Conservation (phyloP, 1,139 yeast species). For the Blastobotrys indianensis region DNA sequence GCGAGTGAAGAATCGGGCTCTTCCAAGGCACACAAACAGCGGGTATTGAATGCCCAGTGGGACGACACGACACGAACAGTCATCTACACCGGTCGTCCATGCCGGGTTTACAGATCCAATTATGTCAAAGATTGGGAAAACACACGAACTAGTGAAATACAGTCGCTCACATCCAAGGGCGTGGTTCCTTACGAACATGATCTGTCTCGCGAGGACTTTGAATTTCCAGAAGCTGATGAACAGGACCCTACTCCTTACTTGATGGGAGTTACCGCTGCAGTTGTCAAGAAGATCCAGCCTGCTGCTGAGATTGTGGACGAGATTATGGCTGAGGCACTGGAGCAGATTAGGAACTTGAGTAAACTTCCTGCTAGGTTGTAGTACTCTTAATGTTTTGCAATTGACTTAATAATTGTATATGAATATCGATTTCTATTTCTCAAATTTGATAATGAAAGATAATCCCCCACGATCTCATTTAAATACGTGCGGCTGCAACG, state of each 20-base stretch:
- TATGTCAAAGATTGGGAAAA: conserved; percentile 26
- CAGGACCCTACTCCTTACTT: conserved; percentile 19
- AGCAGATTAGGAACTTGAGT: conserved; percentile 6
- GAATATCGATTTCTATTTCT: too few relatives aligned
- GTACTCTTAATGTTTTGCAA: too few relatives aligned
- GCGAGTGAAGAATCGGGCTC: conserved; percentile 28
- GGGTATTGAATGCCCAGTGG: conserved; percentile 21
- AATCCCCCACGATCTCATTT: too few relatives aligned
- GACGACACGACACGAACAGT: conserved; percentile 26
- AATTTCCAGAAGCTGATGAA: conserved; percentile 18
- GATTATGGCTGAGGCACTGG: conserved; percentile 24
- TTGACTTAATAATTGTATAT: too few relatives aligned
- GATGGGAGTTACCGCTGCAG: conserved; percentile 29
- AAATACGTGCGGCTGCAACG: too few relatives aligned
- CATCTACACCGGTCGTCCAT: conserved; percentile 28
- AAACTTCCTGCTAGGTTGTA: conserved; percentile 11
- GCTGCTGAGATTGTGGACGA: conserved; percentile 27
- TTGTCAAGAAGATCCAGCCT: conserved; percentile 23
- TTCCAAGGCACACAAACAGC: conserved; percentile 23
- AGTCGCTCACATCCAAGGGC: conserved; percentile 21
- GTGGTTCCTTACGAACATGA: conserved; percentile 23
- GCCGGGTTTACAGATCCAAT: conserved; percentile 22
- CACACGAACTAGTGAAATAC: conserved; percentile 22
- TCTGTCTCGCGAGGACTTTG: conserved; percentile 18
- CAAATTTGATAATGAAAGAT: too few relatives aligned